phyloP scores from a whole-genome alignment of 108 stramenopile genomes.

The Nannochloropsis gaditana region DNA sequence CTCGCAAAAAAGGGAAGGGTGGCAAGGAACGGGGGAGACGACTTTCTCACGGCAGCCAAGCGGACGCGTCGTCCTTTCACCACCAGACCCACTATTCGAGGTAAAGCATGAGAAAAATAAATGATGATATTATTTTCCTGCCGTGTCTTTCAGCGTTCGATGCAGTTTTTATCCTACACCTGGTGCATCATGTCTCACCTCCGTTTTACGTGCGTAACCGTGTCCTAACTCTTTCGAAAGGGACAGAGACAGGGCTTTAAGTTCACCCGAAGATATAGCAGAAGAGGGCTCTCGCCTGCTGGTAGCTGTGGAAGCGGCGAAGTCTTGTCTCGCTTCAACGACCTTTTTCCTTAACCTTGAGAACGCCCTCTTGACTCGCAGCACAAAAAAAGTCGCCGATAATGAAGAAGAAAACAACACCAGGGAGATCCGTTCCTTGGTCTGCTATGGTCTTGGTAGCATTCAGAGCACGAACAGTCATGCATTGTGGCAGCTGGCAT shows the following conservation, averaged over 20 bases:
- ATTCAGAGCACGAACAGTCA: not conserved
- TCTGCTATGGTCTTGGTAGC: not conserved
- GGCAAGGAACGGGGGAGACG: no score
- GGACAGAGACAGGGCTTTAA: no score
- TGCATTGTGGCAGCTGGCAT: not conserved
- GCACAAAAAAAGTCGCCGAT: not conserved
- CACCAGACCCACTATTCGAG: no score
- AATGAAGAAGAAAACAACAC: not conserved
- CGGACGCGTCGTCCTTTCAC: no score
- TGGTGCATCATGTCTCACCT: no score
- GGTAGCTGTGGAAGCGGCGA: not conserved
- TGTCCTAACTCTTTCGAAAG: no score
- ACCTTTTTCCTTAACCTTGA: conserved; percentile 20
- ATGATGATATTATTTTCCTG: no score
- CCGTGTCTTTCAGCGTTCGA: no score
- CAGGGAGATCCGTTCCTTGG: not conserved
- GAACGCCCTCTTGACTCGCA: not conserved
- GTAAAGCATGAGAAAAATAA: no score
- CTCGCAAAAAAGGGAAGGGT: not conserved
- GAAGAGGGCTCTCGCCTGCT: not conserved
- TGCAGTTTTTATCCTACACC: no score
- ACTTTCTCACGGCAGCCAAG: no score
- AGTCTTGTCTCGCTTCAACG: not conserved
- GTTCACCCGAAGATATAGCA: not conserved
- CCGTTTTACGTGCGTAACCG: no score